Percentiles rank a stretch among this genome's conserved stretches.
Evolutionary conservation across 2,329 filamentous ascomycete species (phyloP).

Genomic region (Dendryphion nanum): DNA sequence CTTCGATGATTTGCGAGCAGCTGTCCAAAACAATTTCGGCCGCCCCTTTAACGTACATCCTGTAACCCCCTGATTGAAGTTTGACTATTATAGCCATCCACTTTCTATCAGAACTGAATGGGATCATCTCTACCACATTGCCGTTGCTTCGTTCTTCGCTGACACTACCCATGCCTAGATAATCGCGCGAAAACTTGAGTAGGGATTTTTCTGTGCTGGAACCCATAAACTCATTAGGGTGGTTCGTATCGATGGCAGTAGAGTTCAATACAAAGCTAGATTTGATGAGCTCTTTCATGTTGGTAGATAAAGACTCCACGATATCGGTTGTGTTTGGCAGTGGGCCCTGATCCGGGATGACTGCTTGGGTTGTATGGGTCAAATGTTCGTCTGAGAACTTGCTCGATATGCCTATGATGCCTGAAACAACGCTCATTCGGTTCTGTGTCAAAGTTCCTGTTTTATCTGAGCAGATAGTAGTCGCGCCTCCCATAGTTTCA

Average conservation of each 20-base stretch:
- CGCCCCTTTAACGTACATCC: slow-evolving; percentile 56
- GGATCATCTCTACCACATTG: not conserved
- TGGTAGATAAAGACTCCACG: slow-evolving; percentile 40
- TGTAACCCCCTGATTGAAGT: slow-evolving; percentile 46
- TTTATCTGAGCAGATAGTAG: slow-evolving; percentile 38
- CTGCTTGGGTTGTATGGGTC: no score
- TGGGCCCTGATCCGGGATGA: no score
- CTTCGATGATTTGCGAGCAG: slow-evolving; percentile 16
- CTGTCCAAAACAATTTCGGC: slow-evolving; percentile 53
- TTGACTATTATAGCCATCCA: slow-evolving; percentile 51
- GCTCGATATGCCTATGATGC: slow-evolving; percentile 39
- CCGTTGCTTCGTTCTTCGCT: not conserved
- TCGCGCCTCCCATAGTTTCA: slow-evolving; percentile 38
- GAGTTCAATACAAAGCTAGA: slow-evolving; percentile 45
- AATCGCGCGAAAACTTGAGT: slow-evolving; percentile 50
- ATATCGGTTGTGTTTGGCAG: not conserved
- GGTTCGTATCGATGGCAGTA: slow-evolving; percentile 52
- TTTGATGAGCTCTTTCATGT: slow-evolving; percentile 31
- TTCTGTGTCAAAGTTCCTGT: slow-evolving; percentile 37
- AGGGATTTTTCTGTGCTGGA: slow-evolving; percentile 60
- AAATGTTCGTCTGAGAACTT: no score
- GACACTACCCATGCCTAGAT: slow-evolving; percentile 52
- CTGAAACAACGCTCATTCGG: slow-evolving; percentile 44
- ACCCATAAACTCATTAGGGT: slow-evolving; percentile 50
- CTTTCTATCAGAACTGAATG: slow-evolving; percentile 43